Evolutionary conservation across 2,329 filamentous ascomycete species (phyloP), one percentile per base, ranked within the genome.

Genomic region (Cladosporium velox): DNA sequence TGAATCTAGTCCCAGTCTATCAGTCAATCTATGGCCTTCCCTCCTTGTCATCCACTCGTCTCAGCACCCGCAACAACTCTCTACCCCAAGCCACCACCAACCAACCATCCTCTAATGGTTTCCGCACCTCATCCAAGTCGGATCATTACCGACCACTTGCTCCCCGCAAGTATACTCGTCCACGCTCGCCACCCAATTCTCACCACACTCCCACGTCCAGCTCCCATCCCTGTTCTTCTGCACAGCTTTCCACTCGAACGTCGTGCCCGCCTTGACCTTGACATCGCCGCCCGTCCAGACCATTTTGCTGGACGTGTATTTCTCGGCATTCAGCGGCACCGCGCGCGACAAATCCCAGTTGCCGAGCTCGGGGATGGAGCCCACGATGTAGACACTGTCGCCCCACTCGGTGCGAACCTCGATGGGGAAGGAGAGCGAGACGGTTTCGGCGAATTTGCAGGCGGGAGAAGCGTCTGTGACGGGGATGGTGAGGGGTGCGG

Each of bases 241-340:
- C 70, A 91, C 84, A 72, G 86, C 92, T 79, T 91, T 91, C 76
- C 91, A 92, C 78, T 87, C 72, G 38, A 91, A 79, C 1, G 77
- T 77, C 54, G 81, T 80, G 2, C 88, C 88, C 0, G 85, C 82
- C 0, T 80, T 77, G 12, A 92, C 75, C 0, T 78, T 77, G 52
- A 90, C 71, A 0, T 83, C 82, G 0, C 75, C 81, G 12, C 64
- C 70, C 55, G 78, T 82, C 90, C 90, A 92, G 4, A 90, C 70
- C 0, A 85, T 86, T 70, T 88, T 86, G 24, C 72, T 77, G 1
- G 79, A 71, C 0, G 81, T 73, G 15, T 78, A 79, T 1, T 80
- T 72, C 15, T 78, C 79, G 1, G 89, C 85, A 57, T 81, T 84
- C 24, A 92, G 79, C 0, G 85, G 71, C 4, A 90, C 72, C 0